Base-by-base conservation (phyloP, 768 basidiomycete genomes). In the Macrolepiota fuliginosa region DNA sequence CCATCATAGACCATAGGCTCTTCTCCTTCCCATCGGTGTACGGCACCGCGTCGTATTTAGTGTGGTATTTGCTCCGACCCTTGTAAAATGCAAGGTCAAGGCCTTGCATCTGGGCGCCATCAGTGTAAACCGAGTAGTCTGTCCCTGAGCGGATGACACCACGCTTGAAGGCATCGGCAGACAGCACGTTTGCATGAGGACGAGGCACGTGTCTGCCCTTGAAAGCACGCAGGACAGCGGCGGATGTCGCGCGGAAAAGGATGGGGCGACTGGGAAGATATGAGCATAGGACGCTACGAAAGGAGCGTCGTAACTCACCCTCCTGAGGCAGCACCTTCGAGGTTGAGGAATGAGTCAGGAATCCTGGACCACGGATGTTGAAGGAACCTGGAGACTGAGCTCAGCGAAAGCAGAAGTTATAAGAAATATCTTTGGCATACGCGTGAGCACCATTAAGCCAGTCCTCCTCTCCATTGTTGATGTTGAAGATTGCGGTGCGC, bases 381-480 rank as follows among this genome's bases (percentile, higher is more conserved):
- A 61, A 91, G 67, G 68, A 90, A 91, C 9, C 88, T 90, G 64
- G 47, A 37, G 32, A 47, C n/a, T n/a, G 15, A 3, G 19, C 29
- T 39, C 27, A 12, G 24, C 35, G 53, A 0, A 24, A 70, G 15
- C 58, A 22, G 37, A 50, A 61, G 19, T 32, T 49, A 32, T 7
- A 32, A 32, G 12, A 37, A 11, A 50, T 11, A 5, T 17, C 47
- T 29, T 11, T 10, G 4, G 71, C 69, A 51, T 54, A 91, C 83
- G 80, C 77, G 68, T 86, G 86, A 7, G 91, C 88, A 24, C 92
- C 92, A 62, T 88, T 81, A 64, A 93, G 70, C 36, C 86, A 83
- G 69, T 91, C 85, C 67, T 94, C 92, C 68, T 94, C 92, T 1
- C 88, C 92, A 63, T 94, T 93, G 71, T 94, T 94, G 70, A 92